Base-by-base conservation (phyloP, 2,329 filamentous ascomycete species). In the Verruconis gallopava region DNA sequence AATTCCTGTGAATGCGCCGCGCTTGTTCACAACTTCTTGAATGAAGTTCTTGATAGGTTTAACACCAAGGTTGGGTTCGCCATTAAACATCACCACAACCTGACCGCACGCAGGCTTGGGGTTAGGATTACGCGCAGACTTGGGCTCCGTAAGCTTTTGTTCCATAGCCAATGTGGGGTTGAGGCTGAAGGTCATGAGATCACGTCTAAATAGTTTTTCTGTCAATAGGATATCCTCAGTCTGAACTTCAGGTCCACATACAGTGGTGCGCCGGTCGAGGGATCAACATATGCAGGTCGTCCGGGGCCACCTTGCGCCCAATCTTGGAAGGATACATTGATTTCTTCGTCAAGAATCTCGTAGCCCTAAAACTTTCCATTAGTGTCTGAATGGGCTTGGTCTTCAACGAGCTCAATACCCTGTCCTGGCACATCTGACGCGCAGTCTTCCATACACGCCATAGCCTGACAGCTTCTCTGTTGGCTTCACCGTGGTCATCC, bases 391-490 rank as follows among this genome's bases (percentile, higher is more conserved):
- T 43, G 40, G 36, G 18, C 38, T 42, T 37, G 35, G 36, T 46
- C 52, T 30, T 9, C 28, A 37, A 21, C 39, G 36, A 40, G 34
- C 25, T 34, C 54, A 81, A 54, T 75, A 94, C 88, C 61, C 89
- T 70, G 62, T 96, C 91, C 47, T 75, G 71, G 53, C 91, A 81
- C 89, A 98, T 93, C 71, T 98, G 85, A 63, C 93, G 85, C 38
- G 86, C 79, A 5, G 91, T 98, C 63, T 79, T 78, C 77, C 85
- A 93, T 53, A 88, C 85, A 62, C 89, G 83, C 89, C 91, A 98
- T 52, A 95, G 76, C 58, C 83, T 78, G 49, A 75, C 71, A 19
- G 59, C 49, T 49, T 68, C 65, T 46, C 61, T 54, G 35, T 64
- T 56, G 14, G 58, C 57, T 39, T 59, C 47, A 44, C 51, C 42